These are phyloP conservation scores for Agaricales sp. DNA, from an alignment of 1,284 basidiomycete genomes.

Conservation along the genomic window DNA sequence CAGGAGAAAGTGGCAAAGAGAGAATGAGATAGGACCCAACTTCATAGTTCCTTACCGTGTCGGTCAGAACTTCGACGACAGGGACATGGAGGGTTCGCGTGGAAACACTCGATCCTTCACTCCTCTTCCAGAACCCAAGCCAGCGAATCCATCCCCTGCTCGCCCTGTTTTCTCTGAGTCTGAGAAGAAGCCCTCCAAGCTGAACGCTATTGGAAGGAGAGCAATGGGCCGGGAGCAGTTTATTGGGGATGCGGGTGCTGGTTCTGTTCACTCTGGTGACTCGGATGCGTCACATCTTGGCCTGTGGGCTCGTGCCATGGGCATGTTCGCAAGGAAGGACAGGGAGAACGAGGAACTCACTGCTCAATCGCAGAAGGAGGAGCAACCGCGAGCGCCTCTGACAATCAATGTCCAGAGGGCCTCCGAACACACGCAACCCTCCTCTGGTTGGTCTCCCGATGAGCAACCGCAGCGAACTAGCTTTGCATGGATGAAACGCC, in stretches of 20 bases:
- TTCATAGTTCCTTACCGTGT: constrained; percentile 13
- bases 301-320: constrained; percentile 19
- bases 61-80: neutral
- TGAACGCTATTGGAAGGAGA: constrained; percentile 34
- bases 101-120: constrained; percentile 34
- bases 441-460: neutral
- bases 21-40: constrained; percentile 18
- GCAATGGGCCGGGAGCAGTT: constrained; percentile 21
- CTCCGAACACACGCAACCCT: neutral
- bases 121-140: constrained; percentile 34
- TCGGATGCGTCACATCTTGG: constrained; percentile 18
- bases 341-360: neutral
- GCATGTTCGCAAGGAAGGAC: constrained; percentile 8
- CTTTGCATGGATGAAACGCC: neutral
- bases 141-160: constrained; percentile 17
- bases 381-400: neutral
- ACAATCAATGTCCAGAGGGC: neutral
- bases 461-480: neutral
- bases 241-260: constrained; percentile 17
- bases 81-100: constrained; percentile 1
- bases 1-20: constrained; percentile 38
- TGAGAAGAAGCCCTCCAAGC: constrained; percentile 29
- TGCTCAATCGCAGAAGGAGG: neutral
- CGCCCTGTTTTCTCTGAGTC: constrained; percentile 12
- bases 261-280: constrained; percentile 11